Evolutionary conservation across 441 rosid species (phyloP), one percentile per base, ranked within the genome.

Genomic region (Populus hybrid): DNA sequence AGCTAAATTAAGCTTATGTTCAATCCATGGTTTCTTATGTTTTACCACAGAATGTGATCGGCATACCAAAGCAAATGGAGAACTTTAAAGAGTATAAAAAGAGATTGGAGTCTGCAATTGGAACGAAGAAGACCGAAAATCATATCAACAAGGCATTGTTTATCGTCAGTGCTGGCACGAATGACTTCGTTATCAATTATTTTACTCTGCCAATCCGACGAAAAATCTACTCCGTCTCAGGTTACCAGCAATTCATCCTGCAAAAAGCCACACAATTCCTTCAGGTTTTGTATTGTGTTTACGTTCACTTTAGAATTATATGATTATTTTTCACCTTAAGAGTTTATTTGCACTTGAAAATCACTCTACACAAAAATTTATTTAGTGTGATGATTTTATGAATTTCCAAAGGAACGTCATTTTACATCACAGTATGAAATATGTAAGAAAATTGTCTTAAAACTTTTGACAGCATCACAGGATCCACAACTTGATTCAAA

Each of bases 141-240:
- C 93, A 86, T 67, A 84, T 93, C 18, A 77, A 77, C 63, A 89
- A 85, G 4, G 87, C 98, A 2, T 1, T 87, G 59, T 90, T 80
- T 76, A 4, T 89, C 16, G 59, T 93, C 5, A 88, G 97, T 64
- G 91, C 91, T 14, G 97, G 93, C 23, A 91, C 97, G 32, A 95
- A 95, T 66, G 98, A 93, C 76, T 93, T 92, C 61, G 83, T 92
- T n/a, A 68, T 91, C 70, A 91, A 85, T 75, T 93, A 93, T 81
- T 95, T 87, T 34, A 21, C 86, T 9, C 23, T 95, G 12, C 97
- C 95, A 5, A 57, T 85, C 32, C 86, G 95, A 72, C 81, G 86
- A 70, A 85, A 80, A 36, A 84, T 77, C 77, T 95, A 76, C 87
- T 72, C 89, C 38, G 24, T 89, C 77, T 73, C 82, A 74, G 83